Evolutionary conservation across 2,329 filamentous ascomycete species (phyloP).

Genomic region (Penicillium oxalicum): DNA sequence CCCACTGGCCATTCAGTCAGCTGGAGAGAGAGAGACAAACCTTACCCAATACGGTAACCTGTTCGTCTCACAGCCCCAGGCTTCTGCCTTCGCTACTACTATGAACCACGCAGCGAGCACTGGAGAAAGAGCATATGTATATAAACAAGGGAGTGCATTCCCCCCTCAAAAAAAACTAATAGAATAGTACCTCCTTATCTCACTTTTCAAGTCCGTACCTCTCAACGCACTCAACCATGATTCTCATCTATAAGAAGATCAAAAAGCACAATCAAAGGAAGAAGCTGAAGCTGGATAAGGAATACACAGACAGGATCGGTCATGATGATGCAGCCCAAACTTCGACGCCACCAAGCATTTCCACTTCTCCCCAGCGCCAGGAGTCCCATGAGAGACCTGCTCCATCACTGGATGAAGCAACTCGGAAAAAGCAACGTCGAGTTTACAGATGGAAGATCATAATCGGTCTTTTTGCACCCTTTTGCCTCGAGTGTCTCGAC

Average conservation of each 20-base stretch:
- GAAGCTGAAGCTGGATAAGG: not conserved
- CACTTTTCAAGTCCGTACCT: not conserved
- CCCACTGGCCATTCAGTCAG: no score
- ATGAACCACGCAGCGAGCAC: no score
- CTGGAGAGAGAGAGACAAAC: no score
- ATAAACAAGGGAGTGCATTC: no score
- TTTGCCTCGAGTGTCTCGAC: constrained; percentile 58
- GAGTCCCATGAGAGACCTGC: not conserved
- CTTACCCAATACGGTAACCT: no score
- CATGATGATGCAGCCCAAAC: not conserved
- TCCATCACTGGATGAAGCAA: constrained; percentile 1
- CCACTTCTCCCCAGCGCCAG: no score
- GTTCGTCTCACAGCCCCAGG: not conserved
- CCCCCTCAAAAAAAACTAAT: not conserved
- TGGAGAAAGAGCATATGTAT: no score
- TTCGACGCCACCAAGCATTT: not conserved
- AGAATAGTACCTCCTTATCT: not conserved
- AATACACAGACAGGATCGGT: not conserved
- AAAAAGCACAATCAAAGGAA: constrained; percentile 9
- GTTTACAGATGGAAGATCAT: constrained; percentile 56
- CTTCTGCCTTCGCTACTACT: not conserved
- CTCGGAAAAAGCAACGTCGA: constrained; percentile 8
- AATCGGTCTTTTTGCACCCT: constrained; percentile 54
- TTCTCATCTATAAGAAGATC: constrained; percentile 9
- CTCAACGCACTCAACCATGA: not conserved